These are phyloP conservation scores for Ogataea minuta DNA, from an alignment of 805 yeast genomes.

Conservation along the genomic window DNA sequence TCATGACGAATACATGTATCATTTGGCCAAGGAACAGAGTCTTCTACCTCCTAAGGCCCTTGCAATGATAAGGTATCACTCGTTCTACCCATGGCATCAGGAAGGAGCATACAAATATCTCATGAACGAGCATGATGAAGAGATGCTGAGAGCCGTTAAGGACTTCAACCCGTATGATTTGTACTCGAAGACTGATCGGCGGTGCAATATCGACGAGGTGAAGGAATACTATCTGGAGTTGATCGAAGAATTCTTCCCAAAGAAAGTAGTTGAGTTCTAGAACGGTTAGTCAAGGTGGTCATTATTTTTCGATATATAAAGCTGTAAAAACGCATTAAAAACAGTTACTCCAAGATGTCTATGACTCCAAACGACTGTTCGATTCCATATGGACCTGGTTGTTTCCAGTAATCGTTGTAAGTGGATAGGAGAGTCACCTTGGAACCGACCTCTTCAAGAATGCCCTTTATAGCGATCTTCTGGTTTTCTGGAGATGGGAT, in stretches of 20 bases:
- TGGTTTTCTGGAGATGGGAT: slow-evolving; percentile 74
- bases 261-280: slow-evolving; percentile 53
- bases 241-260: slow-evolving; percentile 67
- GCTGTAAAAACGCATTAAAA: neutral
- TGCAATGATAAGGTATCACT: slow-evolving; percentile 74
- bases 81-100: slow-evolving; percentile 76
- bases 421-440: slow-evolving; percentile 73
- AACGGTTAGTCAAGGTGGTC: neutral
- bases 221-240: slow-evolving; percentile 59
- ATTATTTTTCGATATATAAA: slow-evolving; percentile 1
- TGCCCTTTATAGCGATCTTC: slow-evolving; percentile 59
- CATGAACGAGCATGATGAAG: slow-evolving; percentile 61
- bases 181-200: slow-evolving; percentile 57
- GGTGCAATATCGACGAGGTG: slow-evolving; percentile 47
- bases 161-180: slow-evolving; percentile 68
- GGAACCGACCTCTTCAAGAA: slow-evolving; percentile 55
- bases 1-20: slow-evolving; percentile 77
- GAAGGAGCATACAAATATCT: slow-evolving; percentile 63
- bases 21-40: slow-evolving; percentile 63
- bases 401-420: slow-evolving; percentile 85
- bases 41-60: slow-evolving; percentile 62
- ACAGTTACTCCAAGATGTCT: slow-evolving; percentile 26
- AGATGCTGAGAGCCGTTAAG: slow-evolving; percentile 61
- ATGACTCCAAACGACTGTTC: slow-evolving; percentile 85
- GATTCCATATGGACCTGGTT: slow-evolving; percentile 77